Evolutionary conservation across 306 rosid genomes (phyloP), one percentile per base, ranked within the genome.

Genomic region (Adenanthera pavonina): DNA sequence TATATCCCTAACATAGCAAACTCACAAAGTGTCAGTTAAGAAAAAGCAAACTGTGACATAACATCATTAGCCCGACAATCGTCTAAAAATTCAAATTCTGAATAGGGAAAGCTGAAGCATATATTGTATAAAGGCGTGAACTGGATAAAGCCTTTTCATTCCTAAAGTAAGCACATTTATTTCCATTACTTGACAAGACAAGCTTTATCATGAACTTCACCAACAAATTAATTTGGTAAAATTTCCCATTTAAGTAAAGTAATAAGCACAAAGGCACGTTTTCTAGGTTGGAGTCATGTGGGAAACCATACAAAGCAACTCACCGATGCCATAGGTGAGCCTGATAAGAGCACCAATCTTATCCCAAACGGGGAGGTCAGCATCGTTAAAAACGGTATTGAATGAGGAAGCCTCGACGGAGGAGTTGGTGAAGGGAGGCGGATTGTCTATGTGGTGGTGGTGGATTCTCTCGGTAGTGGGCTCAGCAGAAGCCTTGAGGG

Each of bases 251-350:
- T 73, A 48, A 51, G 48, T 0, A 52, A 73, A 67, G 64, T 14
- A 41, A 15, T 14, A 33, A 6, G 20, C 20, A 70, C 62, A 81
- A 82, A 75, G 76, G 68, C 34, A 25, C 36, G 62, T 75, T 33
- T 52, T 8, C 10, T 64, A 60, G 25, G 34, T 74, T 73, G 2
- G 4, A 11, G 41, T 33, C 41, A 33, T 61, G 46, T 41, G 46
- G 46, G 13, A 7, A 33, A 61, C 12, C 3, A 33, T 61, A 16
- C 8, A 4, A 61, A 17, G 38, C 3, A 2, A 78, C 90, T 69
- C n/a, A 95, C 99, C 99, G 69, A 95, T 91, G 59, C 99, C 98
- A 86, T 90, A 95, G 80, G 94, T 87, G 84, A 95, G 98, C 70
- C 98, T 87, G 33, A 93, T 96, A 68, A 93, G 90, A 82, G 99